phyloP scores from a whole-genome alignment of 1,139 yeast genomes.

The Spathaspora jeffriesii region DNA sequence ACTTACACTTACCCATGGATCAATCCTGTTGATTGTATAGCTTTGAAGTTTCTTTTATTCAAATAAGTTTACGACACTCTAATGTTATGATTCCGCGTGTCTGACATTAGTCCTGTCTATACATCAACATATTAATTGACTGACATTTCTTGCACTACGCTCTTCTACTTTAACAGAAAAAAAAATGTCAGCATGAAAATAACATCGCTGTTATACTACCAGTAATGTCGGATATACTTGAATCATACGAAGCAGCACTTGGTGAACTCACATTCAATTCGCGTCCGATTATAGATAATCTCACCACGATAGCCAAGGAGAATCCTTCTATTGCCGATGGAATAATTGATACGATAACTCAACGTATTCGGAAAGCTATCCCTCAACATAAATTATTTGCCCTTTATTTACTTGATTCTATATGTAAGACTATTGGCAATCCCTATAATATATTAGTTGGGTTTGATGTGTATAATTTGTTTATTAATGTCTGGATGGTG shows the following conservation, averaged over 20 bases:
- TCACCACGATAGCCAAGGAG: constrained; percentile 89
- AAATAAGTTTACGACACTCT: too few species aligned
- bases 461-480: constrained; percentile 62
- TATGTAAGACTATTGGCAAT: constrained; percentile 85
- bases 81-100: too few species aligned
- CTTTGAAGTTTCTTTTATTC: too few species aligned
- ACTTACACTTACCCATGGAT: too few species aligned
- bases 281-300: constrained; percentile 81
- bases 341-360: constrained; percentile 71
- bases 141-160: not conserved
- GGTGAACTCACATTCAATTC: constrained; percentile 85
- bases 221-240: constrained; percentile 25
- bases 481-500: constrained; percentile 74
- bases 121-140: too few species aligned
- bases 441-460: constrained; percentile 84
- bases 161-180: not conserved
- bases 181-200: not conserved
- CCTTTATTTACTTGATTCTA: constrained; percentile 86
- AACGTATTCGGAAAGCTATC: constrained; percentile 51
- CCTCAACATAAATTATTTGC: constrained; percentile 86
- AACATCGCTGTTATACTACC: too few species aligned
- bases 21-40: too few species aligned
- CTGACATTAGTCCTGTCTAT: too few species aligned
- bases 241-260: constrained; percentile 67
- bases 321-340: constrained; percentile 75